Base-by-base conservation (phyloP, 345 rosid species). In the Turritis glabra region DNA sequence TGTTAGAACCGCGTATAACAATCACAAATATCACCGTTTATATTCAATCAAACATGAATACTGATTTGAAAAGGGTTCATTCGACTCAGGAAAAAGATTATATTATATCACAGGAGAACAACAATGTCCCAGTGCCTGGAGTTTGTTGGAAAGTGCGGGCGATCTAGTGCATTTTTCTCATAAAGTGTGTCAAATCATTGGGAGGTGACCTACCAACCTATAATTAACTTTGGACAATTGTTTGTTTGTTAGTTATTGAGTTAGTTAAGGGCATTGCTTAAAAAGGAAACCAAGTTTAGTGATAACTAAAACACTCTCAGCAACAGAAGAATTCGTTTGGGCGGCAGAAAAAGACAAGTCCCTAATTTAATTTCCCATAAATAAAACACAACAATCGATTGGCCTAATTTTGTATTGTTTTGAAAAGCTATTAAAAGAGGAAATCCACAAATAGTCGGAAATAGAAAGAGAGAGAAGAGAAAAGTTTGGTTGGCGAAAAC, bases 401-500 rank as follows among this genome's bases (percentile, higher is more conserved):
- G 72, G 78, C n/a, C n/a, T 66, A 17, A 17, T 73, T 75, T 59
- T 23, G 22, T 50, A 13, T 10, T 11, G 44, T 40, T 13, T 40
- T 29, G 15, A 47, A 8, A 13, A 63, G 54, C 80, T 78, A 78
- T 72, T 56, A 51, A 62, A 30, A 52, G 43, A 37, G 19, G 51
- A 57, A 69, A 27, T 8, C 81, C 81, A 51, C 46, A 69, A 40
- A 44, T 27, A 61, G 12, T 64, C 77, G 68, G 77, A 72, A 56
- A 46, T 48, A 48, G 43, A 55, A 12, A 67, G 50, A 58, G 63
- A 64, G n/a, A 54, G 37, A 46, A 19, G 67, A 57, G 43, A 18
- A 37, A 54, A 69, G 69, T 55, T 83, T 84, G 40, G 84, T 75
- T 80, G 85, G 83, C 69, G 63, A 79, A 67, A 72, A 35, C 9